Base-by-base conservation (phyloP, 176 grass and related monocot species). In the Triticum turgidum region DNA sequence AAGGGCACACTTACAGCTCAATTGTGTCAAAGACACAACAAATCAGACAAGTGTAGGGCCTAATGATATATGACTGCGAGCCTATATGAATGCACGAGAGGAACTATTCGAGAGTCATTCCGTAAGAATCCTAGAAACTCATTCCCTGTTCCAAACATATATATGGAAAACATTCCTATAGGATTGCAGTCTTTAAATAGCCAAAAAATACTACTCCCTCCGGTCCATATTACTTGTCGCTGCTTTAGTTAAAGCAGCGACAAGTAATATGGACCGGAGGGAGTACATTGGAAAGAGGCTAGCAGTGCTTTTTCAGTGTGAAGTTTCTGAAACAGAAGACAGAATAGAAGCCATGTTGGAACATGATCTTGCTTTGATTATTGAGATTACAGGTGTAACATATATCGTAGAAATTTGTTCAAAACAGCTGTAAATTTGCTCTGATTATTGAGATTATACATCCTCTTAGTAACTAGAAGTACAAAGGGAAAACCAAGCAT, bases 371-470 rank as follows among this genome's bases (percentile, higher is more conserved):
- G 30, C 12, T 35, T 34, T 29, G 24, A 17, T 13, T 69, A 77
- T 17, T 86, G 65, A 83, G 9, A 78, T 39, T 73, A 33, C 79
- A 83, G n/a, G 12, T 64, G 59, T 69, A 87, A n/a, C 24, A 87
- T 80, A 59, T 11, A 65, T 14, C 44, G 14, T 85, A 54, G 35
- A 30, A 85, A 75, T 15, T 47, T 74, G 32, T 67, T 56, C 78
- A 61, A 21, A 69, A 56, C 22, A 84, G 59, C 49, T 42, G 20
- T 3, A 75, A 75, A 73, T 44, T 30, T 30, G 29, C 29, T 30
- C 29, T 30, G 29, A 30, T 30, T 30, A 30, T 30, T 10, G 24
- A 62, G 66, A 56, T 58, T 7, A 54, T 17, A 29, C 3, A 18
- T 2, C 51, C 56, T 81, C 33, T 39, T 3, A 63, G 21, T 65